phyloP scores from a whole-genome alignment of 305 asterid species.

The Withania somnifera region DNA sequence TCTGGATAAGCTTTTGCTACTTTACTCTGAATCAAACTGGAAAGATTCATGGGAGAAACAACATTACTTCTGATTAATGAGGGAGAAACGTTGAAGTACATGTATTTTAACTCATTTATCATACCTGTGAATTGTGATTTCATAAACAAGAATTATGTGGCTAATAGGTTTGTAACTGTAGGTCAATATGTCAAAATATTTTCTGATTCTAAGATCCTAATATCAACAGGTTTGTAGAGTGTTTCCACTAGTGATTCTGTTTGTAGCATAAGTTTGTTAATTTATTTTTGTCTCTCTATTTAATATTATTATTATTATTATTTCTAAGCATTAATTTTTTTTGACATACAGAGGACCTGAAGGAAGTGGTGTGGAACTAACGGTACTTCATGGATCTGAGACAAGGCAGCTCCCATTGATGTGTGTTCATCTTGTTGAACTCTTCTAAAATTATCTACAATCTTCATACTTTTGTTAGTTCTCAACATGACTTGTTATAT shows the following conservation, averaged over 20 bases:
- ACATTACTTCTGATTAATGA: not conserved
- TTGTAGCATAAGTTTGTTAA: not conserved
- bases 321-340: no score
- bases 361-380: slow-evolving; percentile 76
- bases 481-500: not conserved
- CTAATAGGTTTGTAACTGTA: not conserved
- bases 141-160: not conserved
- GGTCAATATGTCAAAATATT: not conserved
- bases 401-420: slow-evolving; percentile 46
- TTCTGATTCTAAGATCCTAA: not conserved
- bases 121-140: not conserved
- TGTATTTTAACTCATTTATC: not conserved
- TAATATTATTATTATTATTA: not conserved
- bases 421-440: slow-evolving; percentile 33
- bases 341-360: slow-evolving; percentile 73
- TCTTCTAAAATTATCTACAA: slow-evolving; percentile 6
- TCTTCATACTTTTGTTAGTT: not conserved
- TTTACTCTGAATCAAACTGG: not conserved
- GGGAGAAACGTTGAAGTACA: not conserved
- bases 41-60: not conserved
- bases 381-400: slow-evolving; percentile 57
- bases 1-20: not conserved
- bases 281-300: not conserved
- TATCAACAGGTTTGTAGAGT: not conserved
- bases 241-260: not conserved